Evolutionary conservation across 1,284 basidiomycete species (phyloP), one percentile per base, ranked within the genome.

Genomic region (Sanghuangporus sanghuang): DNA sequence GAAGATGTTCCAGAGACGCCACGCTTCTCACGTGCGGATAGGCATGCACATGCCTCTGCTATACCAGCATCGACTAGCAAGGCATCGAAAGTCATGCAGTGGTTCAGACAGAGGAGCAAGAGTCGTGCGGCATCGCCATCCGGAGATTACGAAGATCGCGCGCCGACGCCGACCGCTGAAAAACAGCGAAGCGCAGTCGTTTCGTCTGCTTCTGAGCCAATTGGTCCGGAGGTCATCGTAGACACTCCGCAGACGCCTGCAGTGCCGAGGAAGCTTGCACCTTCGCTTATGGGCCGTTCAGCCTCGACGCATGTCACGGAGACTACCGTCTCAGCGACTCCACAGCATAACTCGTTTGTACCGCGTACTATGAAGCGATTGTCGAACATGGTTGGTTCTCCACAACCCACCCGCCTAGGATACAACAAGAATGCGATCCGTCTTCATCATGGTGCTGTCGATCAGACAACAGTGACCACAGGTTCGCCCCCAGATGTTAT

Each of bases 381-480:
- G 14, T 63, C 57, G 57, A 63, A 57, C 32, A 61, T 61, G 53
- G 55, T 57, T 27, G 49, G 46, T 23, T 52, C 64, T n/a, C 60
- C 59, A 16, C 57, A 59, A 27, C 44, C 53, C 3, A 27, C 50
- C n/a, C 62, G 50, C 46, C 23, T 46, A 23, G 65, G 68, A 8
- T 75, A 74, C 61, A 74, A 78, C 64, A 87, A 86, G 67, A 80
- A 81, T 42, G 85, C 85, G 62, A 78, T 98, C 59, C 86, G 93
- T 14, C 84, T 92, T 49, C 96, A 98, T 72, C 90, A 93, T 68
- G 96, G 96, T 68, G 89, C 96, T 1, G 91, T 99, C 35, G 96
- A 98, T 75, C 91, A 93, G 72, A 89, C 89, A 23, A 96, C 90
- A 46, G 85, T 98, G 67, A 97, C 96, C 8, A 93, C 90, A 6